Evolutionary conservation across 2,329 filamentous ascomycete species (phyloP).

Genomic region (Coleophoma eucalyptorum): DNA sequence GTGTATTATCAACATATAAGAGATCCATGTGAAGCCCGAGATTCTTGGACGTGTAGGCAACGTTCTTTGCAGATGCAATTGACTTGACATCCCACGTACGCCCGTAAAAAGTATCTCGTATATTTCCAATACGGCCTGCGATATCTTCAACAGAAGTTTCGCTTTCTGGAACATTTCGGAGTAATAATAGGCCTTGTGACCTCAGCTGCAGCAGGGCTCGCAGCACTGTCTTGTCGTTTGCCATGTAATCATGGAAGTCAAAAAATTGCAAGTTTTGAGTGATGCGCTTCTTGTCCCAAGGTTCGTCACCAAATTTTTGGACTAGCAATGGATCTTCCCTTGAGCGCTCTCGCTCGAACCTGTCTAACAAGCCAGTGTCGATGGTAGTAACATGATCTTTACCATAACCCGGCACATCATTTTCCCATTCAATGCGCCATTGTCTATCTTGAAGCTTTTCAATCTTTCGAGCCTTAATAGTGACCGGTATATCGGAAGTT

Average conservation of each 20-base stretch:
- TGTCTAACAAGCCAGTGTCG: not conserved
- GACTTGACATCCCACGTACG: conserved; percentile 85
- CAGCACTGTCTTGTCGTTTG: conserved; percentile 50
- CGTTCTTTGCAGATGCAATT: conserved; percentile 80
- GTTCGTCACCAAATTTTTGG: conserved; percentile 22
- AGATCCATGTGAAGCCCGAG: conserved; percentile 93
- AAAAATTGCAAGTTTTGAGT: conserved; percentile 51
- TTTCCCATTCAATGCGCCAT: not conserved
- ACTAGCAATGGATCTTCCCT: not conserved
- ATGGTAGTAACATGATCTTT: not conserved
- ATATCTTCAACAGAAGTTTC: conserved; percentile 64
- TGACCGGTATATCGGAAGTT: conserved; percentile 1
- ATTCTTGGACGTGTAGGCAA: conserved; percentile 80
- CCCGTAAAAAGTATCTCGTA: conserved; percentile 90
- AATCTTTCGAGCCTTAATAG: not conserved
- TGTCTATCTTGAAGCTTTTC: not conserved
- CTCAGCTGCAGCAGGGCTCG: conserved; percentile 59
- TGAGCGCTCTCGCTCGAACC: not conserved
- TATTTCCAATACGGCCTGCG: conserved; percentile 67
- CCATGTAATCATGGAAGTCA: conserved; percentile 70
- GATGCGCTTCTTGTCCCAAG: conserved; percentile 43
- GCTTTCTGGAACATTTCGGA: conserved; percentile 68
- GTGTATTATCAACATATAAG: conserved; percentile 77
- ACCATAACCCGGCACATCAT: not conserved
- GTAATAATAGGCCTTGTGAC: conserved; percentile 69